Evolutionary conservation across 345 rosid species (phyloP).

Genomic region (Erodium maritimum): DNA sequence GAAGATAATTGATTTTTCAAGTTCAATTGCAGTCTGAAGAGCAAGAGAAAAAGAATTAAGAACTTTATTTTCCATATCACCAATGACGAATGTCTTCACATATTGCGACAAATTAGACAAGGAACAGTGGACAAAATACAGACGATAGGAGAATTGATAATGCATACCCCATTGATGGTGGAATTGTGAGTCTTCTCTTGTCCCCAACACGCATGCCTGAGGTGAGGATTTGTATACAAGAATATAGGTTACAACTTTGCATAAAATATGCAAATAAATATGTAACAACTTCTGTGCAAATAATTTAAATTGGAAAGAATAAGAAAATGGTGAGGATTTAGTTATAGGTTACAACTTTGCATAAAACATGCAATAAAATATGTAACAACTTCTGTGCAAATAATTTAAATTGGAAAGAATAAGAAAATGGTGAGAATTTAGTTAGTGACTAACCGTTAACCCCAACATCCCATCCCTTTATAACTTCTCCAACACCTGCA

Average conservation of each 20-base stretch:
- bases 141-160: background rate
- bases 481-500: constrained; percentile 80
- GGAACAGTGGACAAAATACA: no score
- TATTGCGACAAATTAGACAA: no score
- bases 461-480: constrained; percentile 98
- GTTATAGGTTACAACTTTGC: background rate
- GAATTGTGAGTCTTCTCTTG: constrained; percentile 64
- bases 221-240: constrained; percentile 1
- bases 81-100: no score
- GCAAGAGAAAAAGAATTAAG: no score
- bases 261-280: no score
- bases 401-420: no score
- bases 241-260: background rate
- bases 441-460: constrained; percentile 46
- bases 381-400: background rate
- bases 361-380: no score
- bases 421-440: background rate
- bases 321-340: background rate
- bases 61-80: no score
- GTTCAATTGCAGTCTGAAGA: no score
- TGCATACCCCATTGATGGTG: constrained; percentile 72
- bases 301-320: no score
- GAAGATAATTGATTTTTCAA: background rate
- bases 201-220: constrained; percentile 83
- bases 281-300: background rate